Evolutionary conservation across 1,284 basidiomycete species (phyloP).

Genomic region (Boletus mariae): DNA sequence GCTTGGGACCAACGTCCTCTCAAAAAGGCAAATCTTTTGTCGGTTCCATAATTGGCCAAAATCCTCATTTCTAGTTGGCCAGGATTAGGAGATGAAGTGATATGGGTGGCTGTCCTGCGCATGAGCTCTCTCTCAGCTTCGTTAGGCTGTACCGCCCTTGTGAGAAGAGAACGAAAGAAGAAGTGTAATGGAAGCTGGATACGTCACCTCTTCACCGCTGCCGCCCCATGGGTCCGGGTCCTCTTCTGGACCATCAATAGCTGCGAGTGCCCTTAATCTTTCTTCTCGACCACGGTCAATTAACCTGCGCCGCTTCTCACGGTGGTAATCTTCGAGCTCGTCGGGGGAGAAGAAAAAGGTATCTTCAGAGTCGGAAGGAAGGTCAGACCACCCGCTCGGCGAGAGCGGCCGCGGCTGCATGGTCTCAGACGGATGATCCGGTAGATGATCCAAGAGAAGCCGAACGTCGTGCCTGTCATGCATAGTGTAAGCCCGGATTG

Average conservation of each 20-base stretch:
- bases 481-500: slow-evolving; percentile 10
- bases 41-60: slow-evolving; percentile 75
- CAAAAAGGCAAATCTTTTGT: slow-evolving; percentile 72
- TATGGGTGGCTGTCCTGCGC: slow-evolving; percentile 66
- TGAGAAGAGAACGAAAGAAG: slow-evolving; percentile 11
- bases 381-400: slow-evolving; percentile 71
- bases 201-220: slow-evolving; percentile 67
- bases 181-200: background rate
- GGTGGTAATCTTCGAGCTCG: slow-evolving; percentile 63
- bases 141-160: slow-evolving; percentile 52
- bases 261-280: slow-evolving; percentile 55
- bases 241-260: slow-evolving; percentile 40
- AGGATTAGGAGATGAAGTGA: slow-evolving; percentile 68
- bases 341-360: slow-evolving; percentile 69
- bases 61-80: slow-evolving; percentile 84
- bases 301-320: slow-evolving; percentile 60
- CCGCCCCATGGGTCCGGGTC: slow-evolving; percentile 58
- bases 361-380: slow-evolving; percentile 54
- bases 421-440: slow-evolving; percentile 11
- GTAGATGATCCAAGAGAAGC: slow-evolving; percentile 59
- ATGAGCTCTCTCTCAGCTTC: slow-evolving; percentile 64
- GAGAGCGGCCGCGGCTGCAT: slow-evolving; percentile 31
- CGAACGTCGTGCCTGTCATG: slow-evolving; percentile 71
- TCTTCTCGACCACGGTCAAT: slow-evolving; percentile 61
- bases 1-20: slow-evolving; percentile 65